These are phyloP conservation scores for Mycena indigotica DNA, from an alignment of 768 basidiomycete species.

Conservation along the genomic window DNA sequence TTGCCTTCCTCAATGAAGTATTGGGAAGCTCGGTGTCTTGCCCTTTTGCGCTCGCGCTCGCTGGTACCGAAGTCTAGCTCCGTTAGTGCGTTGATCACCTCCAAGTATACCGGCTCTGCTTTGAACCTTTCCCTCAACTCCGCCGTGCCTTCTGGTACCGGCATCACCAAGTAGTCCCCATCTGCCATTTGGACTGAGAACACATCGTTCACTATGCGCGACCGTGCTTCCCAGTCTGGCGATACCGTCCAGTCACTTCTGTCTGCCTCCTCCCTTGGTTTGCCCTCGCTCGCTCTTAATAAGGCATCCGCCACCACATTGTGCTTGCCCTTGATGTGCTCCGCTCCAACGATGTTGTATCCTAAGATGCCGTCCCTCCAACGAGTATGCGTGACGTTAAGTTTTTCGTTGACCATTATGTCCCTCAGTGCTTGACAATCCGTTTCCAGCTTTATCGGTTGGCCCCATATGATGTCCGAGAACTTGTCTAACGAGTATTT, in stretches of 20 bases:
- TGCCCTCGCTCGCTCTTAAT: slow-evolving; percentile 15
- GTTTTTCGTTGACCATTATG: slow-evolving; percentile 26
- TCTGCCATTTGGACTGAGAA: no score
- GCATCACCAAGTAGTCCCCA: no score
- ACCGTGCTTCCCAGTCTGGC: slow-evolving; percentile 27
- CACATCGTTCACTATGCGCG: slow-evolving; percentile 16
- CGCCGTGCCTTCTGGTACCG: no score
- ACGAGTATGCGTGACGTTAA: slow-evolving; percentile 30
- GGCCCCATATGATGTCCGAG: slow-evolving; percentile 28
- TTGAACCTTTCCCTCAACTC: no score
- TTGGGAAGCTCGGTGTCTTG: no score
- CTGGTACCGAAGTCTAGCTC: no score
- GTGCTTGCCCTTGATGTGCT: slow-evolving; percentile 22
- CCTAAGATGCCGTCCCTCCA: slow-evolving; percentile 33
- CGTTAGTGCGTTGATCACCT: slow-evolving; percentile 2
- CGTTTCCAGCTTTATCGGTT: slow-evolving; percentile 32
- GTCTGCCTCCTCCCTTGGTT: not conserved
- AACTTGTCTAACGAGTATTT: slow-evolving; percentile 35
- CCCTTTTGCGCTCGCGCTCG: no score
- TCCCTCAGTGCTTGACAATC: slow-evolving; percentile 38
- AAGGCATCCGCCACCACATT: slow-evolving; percentile 26
- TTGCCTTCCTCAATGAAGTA: no score
- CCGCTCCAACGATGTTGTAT: slow-evolving; percentile 23
- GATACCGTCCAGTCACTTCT: slow-evolving; percentile 21
- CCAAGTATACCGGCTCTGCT: slow-evolving; percentile 4